A percentile compares a stretch with the other conserved stretches of the same genome.
Evolutionary conservation across 495 filamentous ascomycete species (phyloP).

Genomic region (Penicillium coffeae): DNA sequence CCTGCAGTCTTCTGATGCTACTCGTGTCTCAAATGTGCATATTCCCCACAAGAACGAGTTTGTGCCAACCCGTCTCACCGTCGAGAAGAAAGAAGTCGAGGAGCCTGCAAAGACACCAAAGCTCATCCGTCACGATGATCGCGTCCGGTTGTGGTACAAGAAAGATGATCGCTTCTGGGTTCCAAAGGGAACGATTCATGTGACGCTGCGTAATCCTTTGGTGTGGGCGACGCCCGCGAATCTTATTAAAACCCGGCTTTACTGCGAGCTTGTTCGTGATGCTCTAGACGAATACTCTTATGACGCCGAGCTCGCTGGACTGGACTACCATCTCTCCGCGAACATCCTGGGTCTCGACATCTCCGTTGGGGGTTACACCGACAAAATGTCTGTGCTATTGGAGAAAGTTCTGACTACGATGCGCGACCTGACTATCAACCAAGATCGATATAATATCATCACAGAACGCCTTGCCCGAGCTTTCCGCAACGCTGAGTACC

Average conservation of each 20-base stretch:
- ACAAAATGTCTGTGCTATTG: constrained; percentile 87
- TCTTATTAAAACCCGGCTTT: constrained; percentile 72
- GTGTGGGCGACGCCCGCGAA: constrained; percentile 73
- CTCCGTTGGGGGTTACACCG: constrained; percentile 86
- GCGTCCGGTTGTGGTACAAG: constrained; percentile 92
- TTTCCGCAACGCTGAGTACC: constrained; percentile 81
- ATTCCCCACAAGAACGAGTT: constrained; percentile 95
- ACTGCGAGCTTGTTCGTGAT: constrained; percentile 84
- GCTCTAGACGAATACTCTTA: constrained; percentile 93
- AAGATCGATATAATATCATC: constrained; percentile 84
- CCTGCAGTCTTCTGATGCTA: constrained; percentile 48
- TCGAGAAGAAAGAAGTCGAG: constrained; percentile 85
- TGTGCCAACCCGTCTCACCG: constrained; percentile 87
- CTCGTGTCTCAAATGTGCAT: constrained; percentile 68
- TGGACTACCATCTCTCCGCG: constrained; percentile 74
- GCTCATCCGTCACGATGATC: constrained; percentile 82
- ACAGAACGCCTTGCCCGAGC: constrained; percentile 76
- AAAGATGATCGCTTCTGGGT: constrained; percentile 99
- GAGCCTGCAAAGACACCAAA: constrained; percentile 71
- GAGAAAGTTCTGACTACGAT: constrained; percentile 88
- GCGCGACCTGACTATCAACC: constrained; percentile 75
- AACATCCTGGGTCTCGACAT: constrained; percentile 73
- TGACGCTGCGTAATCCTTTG: constrained; percentile 75
- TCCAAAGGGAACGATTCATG: constrained; percentile 81
- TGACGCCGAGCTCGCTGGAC: constrained; percentile 87